These are phyloP conservation scores for Sporobolomyces pararoseus DNA, from an alignment of 768 basidiomycete species.

Conservation along the genomic window DNA sequence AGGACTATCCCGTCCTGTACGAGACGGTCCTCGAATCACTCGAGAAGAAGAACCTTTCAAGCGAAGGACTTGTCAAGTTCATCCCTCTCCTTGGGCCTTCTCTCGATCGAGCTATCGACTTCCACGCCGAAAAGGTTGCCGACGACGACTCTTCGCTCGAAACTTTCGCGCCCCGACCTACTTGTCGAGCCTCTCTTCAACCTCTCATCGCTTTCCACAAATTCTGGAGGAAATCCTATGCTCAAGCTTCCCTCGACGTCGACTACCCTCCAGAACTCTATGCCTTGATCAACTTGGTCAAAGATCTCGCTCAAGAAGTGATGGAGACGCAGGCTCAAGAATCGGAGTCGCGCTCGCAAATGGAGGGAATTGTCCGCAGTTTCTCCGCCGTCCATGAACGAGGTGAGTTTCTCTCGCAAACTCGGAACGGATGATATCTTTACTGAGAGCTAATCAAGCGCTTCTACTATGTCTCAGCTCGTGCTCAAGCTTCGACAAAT, in stretches of 20 bases:
- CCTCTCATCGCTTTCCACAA: conserved; percentile 15
- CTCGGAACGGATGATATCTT: too few relatives aligned
- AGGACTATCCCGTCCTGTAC: conserved; percentile 11
- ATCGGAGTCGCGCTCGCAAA: conserved; percentile 11
- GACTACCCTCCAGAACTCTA: conserved; percentile 1
- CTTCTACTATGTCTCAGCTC: too few relatives aligned
- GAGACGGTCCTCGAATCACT: not conserved
- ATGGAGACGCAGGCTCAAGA: not conserved
- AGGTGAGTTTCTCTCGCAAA: not conserved
- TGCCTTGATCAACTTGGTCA: conserved; percentile 3
- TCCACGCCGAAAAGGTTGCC: not conserved
- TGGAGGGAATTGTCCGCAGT: not conserved
- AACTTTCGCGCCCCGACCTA: not conserved
- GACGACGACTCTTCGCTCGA: conserved; percentile 1
- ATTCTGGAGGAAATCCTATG: conserved; percentile 27
- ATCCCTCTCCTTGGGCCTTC: conserved; percentile 4
- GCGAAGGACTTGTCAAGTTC: not conserved
- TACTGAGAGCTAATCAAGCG: too few relatives aligned
- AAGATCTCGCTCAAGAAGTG: not conserved
- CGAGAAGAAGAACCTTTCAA: not conserved
- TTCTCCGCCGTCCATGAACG: not conserved
- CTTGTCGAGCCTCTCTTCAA: not conserved
- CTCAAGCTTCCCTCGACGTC: conserved; percentile 1
- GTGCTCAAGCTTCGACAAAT: too few relatives aligned
- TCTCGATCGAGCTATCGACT: conserved; percentile 18